Evolutionary conservation across 2,329 filamentous ascomycete genomes (phyloP), one percentile per base, ranked within the genome.

Genomic region (Aureobasidium leucospermi): DNA sequence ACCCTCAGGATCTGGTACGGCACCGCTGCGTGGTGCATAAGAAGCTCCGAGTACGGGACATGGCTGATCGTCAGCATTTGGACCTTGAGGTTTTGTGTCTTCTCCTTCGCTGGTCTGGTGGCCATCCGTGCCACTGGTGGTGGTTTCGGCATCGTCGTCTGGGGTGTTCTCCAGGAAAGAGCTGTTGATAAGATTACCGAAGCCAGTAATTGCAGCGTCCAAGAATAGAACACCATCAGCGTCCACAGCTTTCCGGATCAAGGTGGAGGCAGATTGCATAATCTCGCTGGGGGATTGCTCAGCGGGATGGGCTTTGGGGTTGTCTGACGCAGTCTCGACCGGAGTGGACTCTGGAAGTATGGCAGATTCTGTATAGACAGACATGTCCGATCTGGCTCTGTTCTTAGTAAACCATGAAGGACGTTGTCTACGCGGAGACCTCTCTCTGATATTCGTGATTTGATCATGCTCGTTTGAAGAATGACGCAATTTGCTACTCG

Each of bases 201-300:
- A 69, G 0, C 63, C 68, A 3, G 64, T 62, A 4, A 69, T 56
- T 1, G 65, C 60, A 0, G 66, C 71, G 61, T 76, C 75, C 13
- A 78, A 59, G 58, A 77, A 76, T 2, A 75, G 65, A 11, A 81
- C 77, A 3, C 78, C 79, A 15, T 79, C 77, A 6, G 77, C 75
- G 9, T 70, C 69, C n/a, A 81, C 67, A 13, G 78, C 76, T 59
- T 79, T 74, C 1, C 75, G 73, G 2, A 82, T 68, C 0, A 81
- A 62, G 36, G 76, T 74, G 0, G 79, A 77, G 0, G 80, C 80
- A 23, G 78, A 72, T 13, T 71, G 68, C 59, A 81, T 80, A 4
- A 42, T 38, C 7, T 38, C 11, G 13, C 16, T 41, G 8, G 34
- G 19, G 5, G 36, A 28, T 16, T 39, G 23, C 15, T 52, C 48